Conservation (phyloP, 2,329 filamentous ascomycete species). For the Graphiopsis chlorocephala region DNA sequence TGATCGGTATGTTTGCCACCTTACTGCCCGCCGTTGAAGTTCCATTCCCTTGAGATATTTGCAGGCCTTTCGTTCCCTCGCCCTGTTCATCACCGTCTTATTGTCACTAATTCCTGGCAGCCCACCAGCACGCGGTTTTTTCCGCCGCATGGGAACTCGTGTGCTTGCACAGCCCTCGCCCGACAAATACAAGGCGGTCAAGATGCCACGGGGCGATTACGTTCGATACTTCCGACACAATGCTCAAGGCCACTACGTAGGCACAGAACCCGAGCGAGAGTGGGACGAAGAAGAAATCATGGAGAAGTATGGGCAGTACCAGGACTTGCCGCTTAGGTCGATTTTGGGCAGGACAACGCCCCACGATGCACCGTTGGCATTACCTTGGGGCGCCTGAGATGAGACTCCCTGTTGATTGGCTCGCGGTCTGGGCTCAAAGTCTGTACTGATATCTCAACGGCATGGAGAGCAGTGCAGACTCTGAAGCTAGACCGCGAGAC, state of each 20-base stretch:
- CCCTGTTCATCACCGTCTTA: background rate
- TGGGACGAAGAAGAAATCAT: slow-evolving; percentile 28
- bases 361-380: background rate
- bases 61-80: background rate
- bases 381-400: background rate
- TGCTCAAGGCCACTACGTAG: slow-evolving; percentile 28
- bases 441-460: too few relatives aligned
- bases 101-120: slow-evolving; percentile 15
- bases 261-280: slow-evolving; percentile 30
- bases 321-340: slow-evolving; percentile 21
- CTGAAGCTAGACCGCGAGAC: too few relatives aligned
- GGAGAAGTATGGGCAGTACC: slow-evolving; percentile 26
- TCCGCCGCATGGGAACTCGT: slow-evolving; percentile 29
- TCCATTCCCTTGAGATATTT: background rate
- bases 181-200: slow-evolving; percentile 28
- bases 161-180: slow-evolving; percentile 17
- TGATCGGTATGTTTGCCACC: slow-evolving; percentile 8
- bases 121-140: slow-evolving; percentile 26
- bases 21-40: background rate
- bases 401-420: background rate
- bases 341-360: background rate
- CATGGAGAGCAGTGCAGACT: too few relatives aligned
- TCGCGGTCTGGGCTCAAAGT: too few relatives aligned
- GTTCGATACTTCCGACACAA: slow-evolving; percentile 27
- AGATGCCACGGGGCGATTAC: slow-evolving; percentile 33